Evolutionary conservation across 148 eudicot species (phyloP).

Genomic region (Pharnaceum exiguum): DNA sequence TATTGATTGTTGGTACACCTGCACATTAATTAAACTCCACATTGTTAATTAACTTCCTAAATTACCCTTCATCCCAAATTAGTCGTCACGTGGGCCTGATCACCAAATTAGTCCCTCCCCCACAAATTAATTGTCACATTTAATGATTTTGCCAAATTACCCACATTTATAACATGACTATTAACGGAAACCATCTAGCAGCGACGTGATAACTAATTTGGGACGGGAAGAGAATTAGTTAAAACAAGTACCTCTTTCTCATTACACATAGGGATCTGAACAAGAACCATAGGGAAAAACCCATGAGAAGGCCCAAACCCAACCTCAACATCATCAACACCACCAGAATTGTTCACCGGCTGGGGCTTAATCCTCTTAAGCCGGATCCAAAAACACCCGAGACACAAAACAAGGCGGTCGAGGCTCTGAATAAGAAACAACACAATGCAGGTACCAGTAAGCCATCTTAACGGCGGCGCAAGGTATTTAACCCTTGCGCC

Average conservation of each 20-base stretch:
- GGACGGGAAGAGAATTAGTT: background rate
- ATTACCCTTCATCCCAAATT: background rate
- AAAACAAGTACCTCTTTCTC: conserved; percentile 69
- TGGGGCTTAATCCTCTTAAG: conserved; percentile 66
- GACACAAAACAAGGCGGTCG: conserved; percentile 67
- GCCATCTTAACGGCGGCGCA: conserved; percentile 73
- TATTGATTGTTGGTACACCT: conserved; percentile 97
- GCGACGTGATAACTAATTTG: too few species aligned
- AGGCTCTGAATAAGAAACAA: conserved; percentile 80
- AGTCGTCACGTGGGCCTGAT: too few species aligned
- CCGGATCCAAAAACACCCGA: conserved; percentile 85
- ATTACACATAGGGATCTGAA: conserved; percentile 99
- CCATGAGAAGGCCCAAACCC: conserved; percentile 60
- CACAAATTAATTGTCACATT: too few species aligned
- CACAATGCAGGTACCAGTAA: conserved; percentile 64
- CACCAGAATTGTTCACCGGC: conserved; percentile 18
- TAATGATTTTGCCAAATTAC: too few species aligned
- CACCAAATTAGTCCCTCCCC: too few species aligned
- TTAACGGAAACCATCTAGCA: too few species aligned
- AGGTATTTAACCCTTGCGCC: conserved; percentile 62
- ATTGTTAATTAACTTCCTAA: background rate
- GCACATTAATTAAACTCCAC: conserved; percentile 6
- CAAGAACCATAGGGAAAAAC: conserved; percentile 91
- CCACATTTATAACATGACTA: too few species aligned
- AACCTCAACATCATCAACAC: conserved; percentile 50